phyloP scores from a whole-genome alignment of 345 rosid genomes.

The Passiflora organensis region DNA sequence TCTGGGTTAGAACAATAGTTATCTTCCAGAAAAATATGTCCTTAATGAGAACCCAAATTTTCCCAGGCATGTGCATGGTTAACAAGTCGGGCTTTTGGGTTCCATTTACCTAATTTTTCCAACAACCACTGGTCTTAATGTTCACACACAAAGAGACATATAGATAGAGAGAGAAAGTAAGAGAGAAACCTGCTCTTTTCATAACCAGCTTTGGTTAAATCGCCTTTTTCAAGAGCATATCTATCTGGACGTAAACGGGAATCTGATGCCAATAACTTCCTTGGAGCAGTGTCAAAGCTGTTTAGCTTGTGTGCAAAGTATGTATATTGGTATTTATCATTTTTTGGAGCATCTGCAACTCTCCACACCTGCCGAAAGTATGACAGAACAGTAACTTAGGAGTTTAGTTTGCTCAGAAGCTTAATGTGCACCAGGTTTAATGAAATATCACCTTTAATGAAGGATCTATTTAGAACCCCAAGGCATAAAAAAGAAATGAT shows the following conservation, averaged over 20 bases:
- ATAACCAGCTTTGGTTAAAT: conserved; percentile 55
- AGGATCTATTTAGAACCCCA: too few species aligned
- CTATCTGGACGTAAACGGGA: conserved; percentile 82
- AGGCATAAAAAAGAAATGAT: too few species aligned
- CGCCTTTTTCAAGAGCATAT: conserved; percentile 74
- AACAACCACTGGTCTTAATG: background rate
- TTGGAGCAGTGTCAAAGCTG: conserved; percentile 83
- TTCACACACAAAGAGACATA: background rate
- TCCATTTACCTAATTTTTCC: background rate
- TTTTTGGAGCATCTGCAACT: conserved; percentile 61
- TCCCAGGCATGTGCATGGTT: background rate
- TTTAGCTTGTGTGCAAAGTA: conserved; percentile 81
- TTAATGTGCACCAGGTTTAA: too few species aligned
- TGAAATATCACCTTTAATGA: too few species aligned
- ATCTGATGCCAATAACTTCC: conserved; percentile 75
- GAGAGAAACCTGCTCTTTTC: conserved; percentile 71
- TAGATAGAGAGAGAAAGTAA: conserved; percentile 1
- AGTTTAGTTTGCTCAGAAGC: background rate
- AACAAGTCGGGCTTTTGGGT: background rate
- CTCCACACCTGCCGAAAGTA: conserved; percentile 53
- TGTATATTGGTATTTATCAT: conserved; percentile 71
- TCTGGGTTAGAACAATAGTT: too few species aligned
- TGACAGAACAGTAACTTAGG: background rate
- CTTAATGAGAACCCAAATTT: background rate
- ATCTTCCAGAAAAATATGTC: too few species aligned